Conservation (phyloP, 208 protist species). For the Trichomonas tenax region DNA sequence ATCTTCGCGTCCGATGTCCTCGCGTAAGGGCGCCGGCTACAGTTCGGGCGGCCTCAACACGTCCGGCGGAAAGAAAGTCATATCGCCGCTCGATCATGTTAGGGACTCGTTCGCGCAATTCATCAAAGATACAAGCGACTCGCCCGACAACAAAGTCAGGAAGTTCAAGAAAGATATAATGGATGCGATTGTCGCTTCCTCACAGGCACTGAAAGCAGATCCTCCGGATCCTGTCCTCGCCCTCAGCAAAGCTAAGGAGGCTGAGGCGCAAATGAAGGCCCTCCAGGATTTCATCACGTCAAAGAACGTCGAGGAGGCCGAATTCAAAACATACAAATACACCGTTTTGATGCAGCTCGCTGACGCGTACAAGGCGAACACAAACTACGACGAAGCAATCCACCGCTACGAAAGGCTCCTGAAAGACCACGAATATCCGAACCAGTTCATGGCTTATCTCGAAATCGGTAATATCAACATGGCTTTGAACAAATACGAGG, state of each 20-base stretch:
- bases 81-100: background rate
- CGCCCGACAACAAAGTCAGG: background rate
- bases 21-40: background rate
- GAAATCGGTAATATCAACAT: conserved; percentile 17
- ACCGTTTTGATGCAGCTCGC: conserved; percentile 15
- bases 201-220: background rate
- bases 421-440: background rate
- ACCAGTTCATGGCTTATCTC: background rate
- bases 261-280: background rate
- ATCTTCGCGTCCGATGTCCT: background rate
- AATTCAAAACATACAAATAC: conserved; percentile 1
- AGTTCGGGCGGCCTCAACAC: background rate
- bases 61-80: background rate
- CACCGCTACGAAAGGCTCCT: background rate
- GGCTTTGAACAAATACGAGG: background rate
- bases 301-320: background rate
- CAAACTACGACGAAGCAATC: background rate
- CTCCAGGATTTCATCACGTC: background rate
- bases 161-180: background rate
- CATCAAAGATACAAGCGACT: background rate
- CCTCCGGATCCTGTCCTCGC: background rate
- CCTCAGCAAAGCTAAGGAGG: background rate
- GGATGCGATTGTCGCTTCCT: background rate
- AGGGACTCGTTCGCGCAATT: background rate
- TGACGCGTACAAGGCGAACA: background rate